Evolutionary conservation across 1,139 yeast genomes (phyloP).

Genomic region (Saccharomyces hybrid): DNA sequence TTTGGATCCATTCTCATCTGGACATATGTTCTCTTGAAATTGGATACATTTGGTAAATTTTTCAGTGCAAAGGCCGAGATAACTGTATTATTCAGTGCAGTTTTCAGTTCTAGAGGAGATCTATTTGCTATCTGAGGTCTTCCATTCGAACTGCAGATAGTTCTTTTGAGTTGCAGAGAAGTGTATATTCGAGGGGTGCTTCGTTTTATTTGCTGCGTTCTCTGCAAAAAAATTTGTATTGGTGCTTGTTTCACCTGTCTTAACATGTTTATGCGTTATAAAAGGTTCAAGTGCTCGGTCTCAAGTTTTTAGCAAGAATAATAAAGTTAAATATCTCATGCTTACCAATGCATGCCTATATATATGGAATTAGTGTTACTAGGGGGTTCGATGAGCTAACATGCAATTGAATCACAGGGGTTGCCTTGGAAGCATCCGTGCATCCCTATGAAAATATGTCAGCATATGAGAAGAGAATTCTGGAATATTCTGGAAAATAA

Average conservation of each 20-base stretch:
- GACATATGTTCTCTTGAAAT: slow-evolving; percentile 11
- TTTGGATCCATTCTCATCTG: slow-evolving; percentile 36
- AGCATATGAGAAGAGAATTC: neutral
- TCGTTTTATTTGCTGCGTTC: neutral
- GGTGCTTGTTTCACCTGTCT: neutral
- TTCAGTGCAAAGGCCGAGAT: neutral
- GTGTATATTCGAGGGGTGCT: neutral
- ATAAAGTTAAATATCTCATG: neutral
- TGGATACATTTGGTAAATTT: neutral
- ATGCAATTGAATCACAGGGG: neutral
- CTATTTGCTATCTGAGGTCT: neutral
- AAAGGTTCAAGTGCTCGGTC: neutral
- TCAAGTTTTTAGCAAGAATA: neutral
- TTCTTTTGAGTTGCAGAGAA: neutral
- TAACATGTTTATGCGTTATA: neutral
- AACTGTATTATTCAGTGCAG: neutral
- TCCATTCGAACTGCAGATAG: neutral
- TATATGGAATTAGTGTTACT: neutral
- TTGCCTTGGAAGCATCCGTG: neutral
- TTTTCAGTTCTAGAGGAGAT: neutral
- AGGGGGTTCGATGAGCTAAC: neutral
- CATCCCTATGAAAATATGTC: neutral
- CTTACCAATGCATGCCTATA: neutral
- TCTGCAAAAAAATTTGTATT: neutral
- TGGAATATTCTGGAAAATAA: neutral